phyloP scores from a whole-genome alignment of 2,329 filamentous ascomycete genomes.

The Leptodontidium sp. region DNA sequence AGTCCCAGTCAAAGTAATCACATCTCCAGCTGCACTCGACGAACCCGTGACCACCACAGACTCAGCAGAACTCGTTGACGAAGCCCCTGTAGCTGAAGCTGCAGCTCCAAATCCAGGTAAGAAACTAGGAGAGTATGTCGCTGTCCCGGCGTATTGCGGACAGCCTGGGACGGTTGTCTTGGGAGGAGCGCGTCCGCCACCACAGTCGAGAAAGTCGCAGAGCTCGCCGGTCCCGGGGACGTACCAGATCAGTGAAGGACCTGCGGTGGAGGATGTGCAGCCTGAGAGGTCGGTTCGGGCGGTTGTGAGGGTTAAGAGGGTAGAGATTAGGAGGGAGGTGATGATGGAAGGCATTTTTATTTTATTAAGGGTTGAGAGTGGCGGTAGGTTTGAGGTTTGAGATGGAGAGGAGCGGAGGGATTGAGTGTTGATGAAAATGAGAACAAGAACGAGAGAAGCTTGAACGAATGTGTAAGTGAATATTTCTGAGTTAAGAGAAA shows the following conservation, averaged over 20 bases:
- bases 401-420: no score
- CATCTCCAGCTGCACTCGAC: background rate
- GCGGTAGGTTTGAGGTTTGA: background rate
- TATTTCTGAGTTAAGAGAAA: background rate
- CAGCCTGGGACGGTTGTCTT: constrained; percentile 37
- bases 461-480: background rate
- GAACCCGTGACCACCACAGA: background rate
- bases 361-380: no score
- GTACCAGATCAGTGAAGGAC: constrained; percentile 22
- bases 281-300: constrained; percentile 1
- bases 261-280: constrained; percentile 3
- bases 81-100: background rate
- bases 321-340: background rate
- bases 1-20: background rate
- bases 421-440: background rate
- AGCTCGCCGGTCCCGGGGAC: constrained; percentile 35
- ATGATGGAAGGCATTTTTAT: background rate
- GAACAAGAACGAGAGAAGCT: background rate
- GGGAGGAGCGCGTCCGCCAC: constrained; percentile 36
- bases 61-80: background rate
- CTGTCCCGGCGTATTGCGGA: constrained; percentile 35
- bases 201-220: constrained; percentile 36
- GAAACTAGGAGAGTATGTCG: constrained; percentile 35
- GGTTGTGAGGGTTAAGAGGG: constrained; percentile 4
- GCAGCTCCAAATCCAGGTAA: constrained; percentile 12